Conservation (phyloP, 306 rosid species). For the Sophora flavescens region DNA sequence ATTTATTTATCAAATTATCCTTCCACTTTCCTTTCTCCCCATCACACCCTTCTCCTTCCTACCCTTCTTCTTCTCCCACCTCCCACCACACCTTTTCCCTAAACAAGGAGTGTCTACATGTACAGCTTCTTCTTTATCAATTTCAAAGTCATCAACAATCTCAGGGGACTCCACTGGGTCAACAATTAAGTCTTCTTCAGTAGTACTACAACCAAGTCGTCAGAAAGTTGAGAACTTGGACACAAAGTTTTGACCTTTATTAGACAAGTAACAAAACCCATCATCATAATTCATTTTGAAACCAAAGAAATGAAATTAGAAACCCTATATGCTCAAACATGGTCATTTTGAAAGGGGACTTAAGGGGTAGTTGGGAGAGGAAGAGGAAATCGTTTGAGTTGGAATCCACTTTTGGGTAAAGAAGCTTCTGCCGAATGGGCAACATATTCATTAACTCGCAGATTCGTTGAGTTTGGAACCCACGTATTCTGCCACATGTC, state of each 20-base stretch:
- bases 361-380: slow-evolving; percentile 79
- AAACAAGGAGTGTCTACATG: too few species aligned
- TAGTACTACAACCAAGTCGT: slow-evolving; percentile 60
- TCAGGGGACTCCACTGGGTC: slow-evolving; percentile 82
- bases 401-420: slow-evolving; percentile 83
- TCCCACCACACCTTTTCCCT: too few species aligned
- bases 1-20: too few species aligned
- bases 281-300: too few species aligned
- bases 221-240: background rate
- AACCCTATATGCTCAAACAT: slow-evolving; percentile 71
- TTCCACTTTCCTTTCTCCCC: too few species aligned
- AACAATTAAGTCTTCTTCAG: slow-evolving; percentile 83
- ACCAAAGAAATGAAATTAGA: too few species aligned
- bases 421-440: slow-evolving; percentile 92
- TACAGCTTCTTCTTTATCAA: slow-evolving; percentile 77
- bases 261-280: background rate
- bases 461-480: too few species aligned
- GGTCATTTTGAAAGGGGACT: slow-evolving; percentile 82
- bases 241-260: background rate
- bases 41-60: too few species aligned
- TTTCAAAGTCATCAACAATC: slow-evolving; percentile 88
- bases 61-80: too few species aligned
- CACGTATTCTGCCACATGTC: too few species aligned
- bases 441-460: slow-evolving; percentile 84
- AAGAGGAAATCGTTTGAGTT: slow-evolving; percentile 85